Evolutionary conservation across 148 eudicot genomes (phyloP).

Genomic region (Cornus florida): DNA sequence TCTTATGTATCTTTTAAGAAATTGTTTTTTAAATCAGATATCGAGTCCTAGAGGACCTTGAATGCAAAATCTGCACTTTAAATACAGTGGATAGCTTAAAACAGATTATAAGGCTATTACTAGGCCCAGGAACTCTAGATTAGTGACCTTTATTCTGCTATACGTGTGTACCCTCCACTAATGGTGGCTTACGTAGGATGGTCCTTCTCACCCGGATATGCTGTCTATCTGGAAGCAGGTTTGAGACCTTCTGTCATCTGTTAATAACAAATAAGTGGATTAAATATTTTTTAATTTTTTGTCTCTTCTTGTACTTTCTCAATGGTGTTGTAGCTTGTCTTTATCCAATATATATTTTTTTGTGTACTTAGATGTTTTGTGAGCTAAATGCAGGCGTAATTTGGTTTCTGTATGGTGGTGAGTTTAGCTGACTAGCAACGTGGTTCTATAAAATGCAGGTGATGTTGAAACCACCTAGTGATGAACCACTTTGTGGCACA

Average conservation of each 20-base stretch:
- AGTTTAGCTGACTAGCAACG: not conserved
- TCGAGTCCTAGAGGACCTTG: no score
- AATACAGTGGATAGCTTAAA: not conserved
- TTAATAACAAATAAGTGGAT: no score
- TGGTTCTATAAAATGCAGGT: conserved; percentile 45
- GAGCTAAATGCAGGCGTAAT: not conserved
- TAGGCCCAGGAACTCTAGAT: not conserved
- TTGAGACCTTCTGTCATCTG: not conserved
- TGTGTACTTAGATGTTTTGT: not conserved
- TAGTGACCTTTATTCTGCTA: not conserved
- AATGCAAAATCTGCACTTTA: not conserved
- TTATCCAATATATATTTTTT: no score
- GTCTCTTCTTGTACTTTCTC: no score
- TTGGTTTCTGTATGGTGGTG: not conserved
- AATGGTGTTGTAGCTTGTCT: no score
- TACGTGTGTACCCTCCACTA: not conserved
- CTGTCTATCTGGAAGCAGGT: no score
- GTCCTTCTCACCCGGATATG: no score
- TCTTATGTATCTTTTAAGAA: not conserved
- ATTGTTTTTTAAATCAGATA: no score
- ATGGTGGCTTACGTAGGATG: no score
- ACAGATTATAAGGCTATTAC: no score
- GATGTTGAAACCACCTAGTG: conserved; percentile 96
- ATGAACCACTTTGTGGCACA: conserved; percentile 63
- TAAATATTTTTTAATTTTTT: no score